Evolutionary conservation across 1,284 basidiomycete genomes (phyloP).

Genomic region (Cryptococcus maquisensis): DNA sequence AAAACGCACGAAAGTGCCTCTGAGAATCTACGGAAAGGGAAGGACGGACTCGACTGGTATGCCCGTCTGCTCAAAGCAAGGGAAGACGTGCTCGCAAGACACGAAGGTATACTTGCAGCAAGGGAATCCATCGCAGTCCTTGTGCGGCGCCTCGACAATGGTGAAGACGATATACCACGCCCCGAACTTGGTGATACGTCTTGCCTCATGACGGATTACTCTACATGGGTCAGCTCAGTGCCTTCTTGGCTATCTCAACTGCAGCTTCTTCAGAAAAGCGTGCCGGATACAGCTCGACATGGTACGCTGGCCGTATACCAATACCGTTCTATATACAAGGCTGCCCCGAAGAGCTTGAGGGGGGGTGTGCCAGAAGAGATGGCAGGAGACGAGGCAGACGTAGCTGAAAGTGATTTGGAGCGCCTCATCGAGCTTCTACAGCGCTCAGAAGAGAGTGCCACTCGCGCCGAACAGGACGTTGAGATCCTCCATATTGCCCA

Average conservation of each 20-base stretch:
- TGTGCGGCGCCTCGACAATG: constrained; percentile 1
- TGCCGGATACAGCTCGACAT: background rate
- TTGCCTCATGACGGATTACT: constrained; percentile 1
- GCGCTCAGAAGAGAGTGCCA: background rate
- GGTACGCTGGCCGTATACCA: background rate
- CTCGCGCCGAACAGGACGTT: background rate
- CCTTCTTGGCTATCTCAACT: constrained; percentile 3
- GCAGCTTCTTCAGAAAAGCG: background rate
- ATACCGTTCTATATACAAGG: constrained; percentile 1
- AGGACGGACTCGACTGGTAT: constrained; percentile 28
- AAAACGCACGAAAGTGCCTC: constrained; percentile 10
- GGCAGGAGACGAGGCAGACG: background rate
- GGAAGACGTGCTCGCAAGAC: constrained; percentile 5
- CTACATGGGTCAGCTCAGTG: constrained; percentile 10
- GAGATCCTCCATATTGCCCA: background rate
- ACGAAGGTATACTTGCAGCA: constrained; percentile 6
- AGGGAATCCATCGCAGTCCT: constrained; percentile 2
- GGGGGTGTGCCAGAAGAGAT: background rate
- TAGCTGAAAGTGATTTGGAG: background rate
- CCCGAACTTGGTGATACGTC: constrained; percentile 7
- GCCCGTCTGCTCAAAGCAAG: constrained; percentile 13
- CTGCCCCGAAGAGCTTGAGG: background rate
- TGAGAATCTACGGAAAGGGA: constrained; percentile 6
- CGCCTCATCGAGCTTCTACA: background rate
- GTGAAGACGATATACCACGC: constrained; percentile 1